These are phyloP conservation scores for Gynochthodes officinalis DNA, from an alignment of 257 asterid genomes.

Conservation along the genomic window DNA sequence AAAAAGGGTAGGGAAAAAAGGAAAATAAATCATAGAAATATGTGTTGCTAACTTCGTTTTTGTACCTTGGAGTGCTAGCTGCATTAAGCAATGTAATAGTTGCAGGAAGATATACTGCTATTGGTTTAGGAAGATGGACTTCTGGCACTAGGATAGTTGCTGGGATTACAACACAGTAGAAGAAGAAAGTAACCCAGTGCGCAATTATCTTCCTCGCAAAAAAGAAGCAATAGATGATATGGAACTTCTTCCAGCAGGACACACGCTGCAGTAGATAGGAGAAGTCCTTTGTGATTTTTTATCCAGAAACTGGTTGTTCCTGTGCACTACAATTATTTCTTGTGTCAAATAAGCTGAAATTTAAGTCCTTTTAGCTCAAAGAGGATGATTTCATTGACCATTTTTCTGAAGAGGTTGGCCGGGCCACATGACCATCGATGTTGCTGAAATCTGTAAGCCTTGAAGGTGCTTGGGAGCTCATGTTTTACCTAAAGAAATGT, in stretches of 20 bases:
- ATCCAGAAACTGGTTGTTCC: background rate
- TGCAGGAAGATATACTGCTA: constrained; percentile 91
- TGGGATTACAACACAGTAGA: constrained; percentile 81
- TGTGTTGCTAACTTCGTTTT: background rate
- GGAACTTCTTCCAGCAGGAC: constrained; percentile 65
- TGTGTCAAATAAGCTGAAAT: background rate
- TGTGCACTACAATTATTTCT: background rate
- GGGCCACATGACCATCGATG: constrained; percentile 96
- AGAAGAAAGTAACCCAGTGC: constrained; percentile 89
- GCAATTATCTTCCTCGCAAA: constrained; percentile 91
- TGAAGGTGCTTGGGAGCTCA: constrained; percentile 86
- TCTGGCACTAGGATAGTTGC: constrained; percentile 83
- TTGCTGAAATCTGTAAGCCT: constrained; percentile 84
- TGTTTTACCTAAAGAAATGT: constrained; percentile 61
- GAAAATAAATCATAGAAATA: background rate
- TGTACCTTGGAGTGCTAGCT: constrained; percentile 68
- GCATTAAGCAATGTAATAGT: constrained; percentile 77
- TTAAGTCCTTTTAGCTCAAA: constrained; percentile 46
- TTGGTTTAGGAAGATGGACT: constrained; percentile 63
- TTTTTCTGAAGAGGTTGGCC: constrained; percentile 80
- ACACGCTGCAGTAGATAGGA: constrained; percentile 58
- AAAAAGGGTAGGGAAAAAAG: too few relatives aligned
- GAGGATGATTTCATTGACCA: constrained; percentile 59
- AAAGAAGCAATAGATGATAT: constrained; percentile 72
- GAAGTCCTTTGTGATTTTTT: constrained; percentile 16